A percentile compares a stretch with the other conserved stretches of the same genome.
Evolutionary conservation across 768 basidiomycete genomes (phyloP).

Genomic region (Amanita phalloides): DNA sequence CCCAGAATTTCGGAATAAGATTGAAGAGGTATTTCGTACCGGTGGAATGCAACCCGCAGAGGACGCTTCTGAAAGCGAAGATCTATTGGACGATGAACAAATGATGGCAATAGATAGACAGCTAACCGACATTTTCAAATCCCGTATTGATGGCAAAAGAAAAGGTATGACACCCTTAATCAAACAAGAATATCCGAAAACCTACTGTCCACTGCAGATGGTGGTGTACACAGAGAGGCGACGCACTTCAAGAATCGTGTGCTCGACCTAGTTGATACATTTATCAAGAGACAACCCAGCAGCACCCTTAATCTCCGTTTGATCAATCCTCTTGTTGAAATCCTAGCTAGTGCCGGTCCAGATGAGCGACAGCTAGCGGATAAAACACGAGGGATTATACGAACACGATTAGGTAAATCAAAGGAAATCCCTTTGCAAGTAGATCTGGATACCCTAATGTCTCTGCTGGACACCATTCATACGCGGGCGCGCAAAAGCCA

Average conservation of each 20-base stretch:
- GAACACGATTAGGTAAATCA: conserved; percentile 59
- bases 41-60: conserved; percentile 49
- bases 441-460: conserved; percentile 30
- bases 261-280: conserved; percentile 87
- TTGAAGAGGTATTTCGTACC: conserved; percentile 48
- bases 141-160: conserved; percentile 46
- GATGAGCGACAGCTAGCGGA: conserved; percentile 87
- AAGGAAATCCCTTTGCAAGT: conserved; percentile 51
- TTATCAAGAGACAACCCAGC: conserved; percentile 66
- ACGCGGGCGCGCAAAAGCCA: conserved; percentile 56
- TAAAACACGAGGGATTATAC: conserved; percentile 76
- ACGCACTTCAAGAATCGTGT: conserved; percentile 95
- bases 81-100: conserved; percentile 90
- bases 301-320: conserved; percentile 58
- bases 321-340: conserved; percentile 67
- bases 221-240: conserved; percentile 75
- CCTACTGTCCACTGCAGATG: conserved; percentile 23
- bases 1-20: conserved; percentile 57
- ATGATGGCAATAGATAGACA: conserved; percentile 97
- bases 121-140: conserved; percentile 77
- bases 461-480: conserved; percentile 57
- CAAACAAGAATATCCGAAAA: background rate
- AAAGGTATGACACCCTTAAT: conserved; percentile 37
- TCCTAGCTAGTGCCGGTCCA: conserved; percentile 50
- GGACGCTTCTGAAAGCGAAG: conserved; percentile 54